Evolutionary conservation across 208 protist genomes (phyloP), one percentile per base, ranked within the genome.

Genomic region (Acanthamoeba healyi): DNA sequence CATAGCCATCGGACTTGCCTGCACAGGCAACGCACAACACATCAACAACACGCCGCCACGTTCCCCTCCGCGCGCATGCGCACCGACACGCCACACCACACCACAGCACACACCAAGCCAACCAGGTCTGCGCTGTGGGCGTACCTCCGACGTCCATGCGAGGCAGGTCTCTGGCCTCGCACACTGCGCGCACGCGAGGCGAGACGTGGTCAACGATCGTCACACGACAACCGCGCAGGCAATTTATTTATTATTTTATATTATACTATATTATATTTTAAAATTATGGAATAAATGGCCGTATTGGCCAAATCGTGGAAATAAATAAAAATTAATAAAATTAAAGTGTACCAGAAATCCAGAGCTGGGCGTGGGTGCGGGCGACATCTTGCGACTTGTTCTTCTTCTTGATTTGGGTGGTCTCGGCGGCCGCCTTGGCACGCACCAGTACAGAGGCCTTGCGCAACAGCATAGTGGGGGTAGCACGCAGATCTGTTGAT

Each of bases 111-210:
- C n/a, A n/a, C n/a, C n/a, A n/a, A n/a, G n/a, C n/a, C n/a, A n/a
- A n/a, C n/a, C n/a, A n/a, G n/a, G n/a, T n/a, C n/a, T 36, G 61
- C 6, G 61, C 3, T 4, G 32, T 70, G 14, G 4, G 38, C 49
- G 51, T 38, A 89, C 81, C 81, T 34, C 51, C 54, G 10, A 89
- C 81, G 81, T 89, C 81, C 81, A 89, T 89, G 81, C 44, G 51
- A 10, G 81, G 81, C 44, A 89, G 34, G 9, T 89, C 54, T 38
- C 81, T 26, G 24, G 81, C 81, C 81, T 89, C 81, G 14, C 51
- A 38, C 49, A 89, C 81, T 89, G 81, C 22, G 4, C 15, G 22
- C 6, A 14, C 36, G 17, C 3, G 36, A 38, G 32, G 49, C 44
- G 10, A 56, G 67, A 19, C 15, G 26, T 77, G 17, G 22, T 5